Evolutionary conservation across 768 basidiomycete genomes (phyloP).

Genomic region (Coprinopsis sp.): DNA sequence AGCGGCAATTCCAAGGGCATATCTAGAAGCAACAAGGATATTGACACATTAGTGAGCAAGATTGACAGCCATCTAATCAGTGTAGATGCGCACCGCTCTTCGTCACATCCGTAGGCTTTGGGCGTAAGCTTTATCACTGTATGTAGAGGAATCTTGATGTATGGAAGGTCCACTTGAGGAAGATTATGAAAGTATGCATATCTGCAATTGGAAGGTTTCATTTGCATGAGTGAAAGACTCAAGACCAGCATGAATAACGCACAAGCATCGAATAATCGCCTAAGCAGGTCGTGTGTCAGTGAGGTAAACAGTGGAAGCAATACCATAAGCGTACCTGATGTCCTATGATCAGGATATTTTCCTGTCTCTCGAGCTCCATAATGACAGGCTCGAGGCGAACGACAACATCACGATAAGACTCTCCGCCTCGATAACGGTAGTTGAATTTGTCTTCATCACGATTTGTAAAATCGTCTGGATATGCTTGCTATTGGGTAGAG

Average conservation of each 20-base stretch:
- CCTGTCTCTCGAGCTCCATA: conserved; percentile 97
- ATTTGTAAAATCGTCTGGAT: conserved; percentile 97
- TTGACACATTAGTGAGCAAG: conserved; percentile 3
- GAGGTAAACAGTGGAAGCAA: conserved; percentile 1
- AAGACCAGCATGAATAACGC: conserved; percentile 22
- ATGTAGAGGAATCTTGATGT: conserved; percentile 95
- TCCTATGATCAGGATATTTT: conserved; percentile 94
- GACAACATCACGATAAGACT: conserved; percentile 97
- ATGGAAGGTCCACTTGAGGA: conserved; percentile 90
- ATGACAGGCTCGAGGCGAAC: conserved; percentile 95
- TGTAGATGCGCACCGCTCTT: conserved; percentile 64
- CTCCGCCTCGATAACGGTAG: conserved; percentile 95
- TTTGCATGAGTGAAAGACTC: not conserved
- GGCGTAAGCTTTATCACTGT: conserved; percentile 98
- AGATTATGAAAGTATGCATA: conserved; percentile 97
- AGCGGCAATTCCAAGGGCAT: conserved; percentile 84
- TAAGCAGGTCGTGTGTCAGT: conserved; percentile 20
- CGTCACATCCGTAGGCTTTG: conserved; percentile 97
- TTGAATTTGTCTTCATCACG: conserved; percentile 99
- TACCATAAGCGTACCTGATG: conserved; percentile 61
- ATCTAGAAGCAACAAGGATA: conserved; percentile 39
- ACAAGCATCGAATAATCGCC: conserved; percentile 80
- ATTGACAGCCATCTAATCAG: not conserved
- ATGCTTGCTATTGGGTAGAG: conserved; percentile 66
- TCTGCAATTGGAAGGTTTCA: conserved; percentile 37